A percentile compares a stretch with the other conserved stretches of the same genome.
Conservation (phyloP, 1,284 basidiomycete genomes). For the Papiliotrema fonsecae region DNA sequence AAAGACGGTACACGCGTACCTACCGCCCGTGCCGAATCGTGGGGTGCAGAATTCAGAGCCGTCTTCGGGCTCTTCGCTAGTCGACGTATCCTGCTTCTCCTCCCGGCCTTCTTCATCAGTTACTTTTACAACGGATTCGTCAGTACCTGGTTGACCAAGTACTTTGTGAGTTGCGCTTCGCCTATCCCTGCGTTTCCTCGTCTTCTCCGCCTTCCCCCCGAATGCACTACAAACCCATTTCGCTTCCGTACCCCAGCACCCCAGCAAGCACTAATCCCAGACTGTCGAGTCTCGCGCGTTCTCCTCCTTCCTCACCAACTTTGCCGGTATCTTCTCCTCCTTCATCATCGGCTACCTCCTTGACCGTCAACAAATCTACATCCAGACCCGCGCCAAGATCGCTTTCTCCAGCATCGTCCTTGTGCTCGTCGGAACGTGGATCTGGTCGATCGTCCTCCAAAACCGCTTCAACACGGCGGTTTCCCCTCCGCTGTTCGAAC, state of each 20-base stretch:
- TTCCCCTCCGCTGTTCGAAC: slow-evolving; percentile 18
- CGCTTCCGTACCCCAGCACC: too few relatives aligned
- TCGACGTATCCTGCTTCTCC: slow-evolving; percentile 21
- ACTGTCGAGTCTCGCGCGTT: slow-evolving; percentile 34
- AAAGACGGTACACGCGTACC: slow-evolving; percentile 23
- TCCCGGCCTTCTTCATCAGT: slow-evolving; percentile 28
- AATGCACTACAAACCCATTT: too few relatives aligned
- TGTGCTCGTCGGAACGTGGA: slow-evolving; percentile 27
- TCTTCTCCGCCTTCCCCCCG: too few relatives aligned
- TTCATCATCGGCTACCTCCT: slow-evolving; percentile 27
- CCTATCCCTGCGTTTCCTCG: too few relatives aligned
- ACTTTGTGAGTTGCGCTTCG: slow-evolving; percentile 25
- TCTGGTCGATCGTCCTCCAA: slow-evolving; percentile 29
- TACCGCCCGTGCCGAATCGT: slow-evolving; percentile 11
- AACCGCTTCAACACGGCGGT: slow-evolving; percentile 17
- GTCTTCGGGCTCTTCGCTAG: slow-evolving; percentile 17
- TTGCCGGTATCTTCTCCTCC: slow-evolving; percentile 27
- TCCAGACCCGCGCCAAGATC: slow-evolving; percentile 21
- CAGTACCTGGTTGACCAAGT: slow-evolving; percentile 25
- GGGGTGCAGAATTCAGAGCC: slow-evolving; percentile 20
- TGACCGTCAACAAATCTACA: slow-evolving; percentile 24
- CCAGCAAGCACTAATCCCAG: slow-evolving; percentile 6
- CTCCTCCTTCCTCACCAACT: slow-evolving; percentile 33
- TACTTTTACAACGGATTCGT: slow-evolving; percentile 31
- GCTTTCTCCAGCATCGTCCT: slow-evolving; percentile 19